A percentile compares a stretch with the other conserved stretches of the same genome.
Evolutionary conservation across 225 moss, liverwort and hornwort genomes (phyloP).

Genomic region (Polytrichum commune): DNA sequence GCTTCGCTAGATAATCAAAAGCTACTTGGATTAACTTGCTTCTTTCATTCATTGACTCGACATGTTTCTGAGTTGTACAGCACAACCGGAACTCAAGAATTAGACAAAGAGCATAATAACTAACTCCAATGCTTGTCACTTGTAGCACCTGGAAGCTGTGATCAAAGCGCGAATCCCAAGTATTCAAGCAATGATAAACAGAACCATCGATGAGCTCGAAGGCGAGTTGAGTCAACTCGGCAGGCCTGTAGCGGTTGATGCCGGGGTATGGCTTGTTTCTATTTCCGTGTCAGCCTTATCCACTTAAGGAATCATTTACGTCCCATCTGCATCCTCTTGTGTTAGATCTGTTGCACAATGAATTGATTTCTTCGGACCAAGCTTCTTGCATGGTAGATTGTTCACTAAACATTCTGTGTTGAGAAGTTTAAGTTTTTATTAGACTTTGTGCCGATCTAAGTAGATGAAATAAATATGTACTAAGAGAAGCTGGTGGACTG

Average conservation of each 20-base stretch:
- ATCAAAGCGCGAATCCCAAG: slow-evolving; percentile 56
- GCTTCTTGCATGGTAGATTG: too few relatives aligned
- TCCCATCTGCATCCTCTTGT: too few relatives aligned
- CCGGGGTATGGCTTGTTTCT: slow-evolving; percentile 36
- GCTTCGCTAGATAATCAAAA: not conserved
- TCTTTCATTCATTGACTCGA: not conserved
- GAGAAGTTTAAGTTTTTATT: too few relatives aligned
- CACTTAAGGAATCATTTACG: too few relatives aligned
- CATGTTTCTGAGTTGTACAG: not conserved
- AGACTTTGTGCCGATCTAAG: too few relatives aligned
- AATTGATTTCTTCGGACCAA: too few relatives aligned
- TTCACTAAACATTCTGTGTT: too few relatives aligned
- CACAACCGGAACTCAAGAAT: not conserved
- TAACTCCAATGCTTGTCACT: not conserved
- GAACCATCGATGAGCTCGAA: slow-evolving; percentile 58
- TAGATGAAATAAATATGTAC: not conserved
- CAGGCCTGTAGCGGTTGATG: slow-evolving; percentile 51
- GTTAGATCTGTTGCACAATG: too few relatives aligned
- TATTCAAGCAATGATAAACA: slow-evolving; percentile 53
- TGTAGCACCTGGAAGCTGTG: slow-evolving; percentile 56
- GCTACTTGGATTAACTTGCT: not conserved
- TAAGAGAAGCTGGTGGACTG: not conserved
- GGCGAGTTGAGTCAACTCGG: slow-evolving; percentile 55
- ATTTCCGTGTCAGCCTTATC: too few relatives aligned
- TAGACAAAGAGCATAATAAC: too few relatives aligned